Evolutionary conservation across 805 yeast genomes (phyloP).

Genomic region (Candida nitratophila): DNA sequence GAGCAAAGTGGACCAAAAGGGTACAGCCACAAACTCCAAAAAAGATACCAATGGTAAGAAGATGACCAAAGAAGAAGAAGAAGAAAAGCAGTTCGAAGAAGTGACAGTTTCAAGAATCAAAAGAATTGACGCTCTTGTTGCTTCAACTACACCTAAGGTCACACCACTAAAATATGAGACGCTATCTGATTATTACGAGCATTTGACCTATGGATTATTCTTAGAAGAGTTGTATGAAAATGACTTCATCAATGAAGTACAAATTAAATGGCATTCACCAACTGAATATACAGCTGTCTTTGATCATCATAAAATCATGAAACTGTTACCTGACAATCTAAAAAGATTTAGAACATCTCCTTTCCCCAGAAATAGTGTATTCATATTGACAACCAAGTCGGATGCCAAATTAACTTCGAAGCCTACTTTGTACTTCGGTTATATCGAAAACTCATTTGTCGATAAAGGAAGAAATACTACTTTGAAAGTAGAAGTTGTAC

Average conservation of each 20-base stretch:
- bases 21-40: no score
- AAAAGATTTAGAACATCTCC: constrained; percentile 51
- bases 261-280: constrained; percentile 30
- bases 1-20: no score
- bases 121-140: constrained; percentile 15
- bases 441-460: constrained; percentile 36
- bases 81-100: not conserved
- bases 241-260: constrained; percentile 39
- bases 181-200: constrained; percentile 45
- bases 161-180: constrained; percentile 32
- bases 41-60: not conserved
- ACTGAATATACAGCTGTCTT: constrained; percentile 35
- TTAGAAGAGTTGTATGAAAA: constrained; percentile 51
- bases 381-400: constrained; percentile 40
- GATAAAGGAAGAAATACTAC: constrained; percentile 15
- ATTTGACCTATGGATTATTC: constrained; percentile 54
- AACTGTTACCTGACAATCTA: constrained; percentile 45
- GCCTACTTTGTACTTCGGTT: constrained; percentile 53
- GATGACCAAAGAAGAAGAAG: not conserved
- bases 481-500: not conserved
- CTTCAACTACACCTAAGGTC: constrained; percentile 12
- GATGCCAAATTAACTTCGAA: constrained; percentile 29
- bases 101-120: constrained; percentile 1
- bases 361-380: constrained; percentile 49
- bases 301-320: constrained; percentile 40